Evolutionary conservation across 768 basidiomycete species (phyloP), one percentile per base, ranked within the genome.

Genomic region (Amanita exitialis): DNA sequence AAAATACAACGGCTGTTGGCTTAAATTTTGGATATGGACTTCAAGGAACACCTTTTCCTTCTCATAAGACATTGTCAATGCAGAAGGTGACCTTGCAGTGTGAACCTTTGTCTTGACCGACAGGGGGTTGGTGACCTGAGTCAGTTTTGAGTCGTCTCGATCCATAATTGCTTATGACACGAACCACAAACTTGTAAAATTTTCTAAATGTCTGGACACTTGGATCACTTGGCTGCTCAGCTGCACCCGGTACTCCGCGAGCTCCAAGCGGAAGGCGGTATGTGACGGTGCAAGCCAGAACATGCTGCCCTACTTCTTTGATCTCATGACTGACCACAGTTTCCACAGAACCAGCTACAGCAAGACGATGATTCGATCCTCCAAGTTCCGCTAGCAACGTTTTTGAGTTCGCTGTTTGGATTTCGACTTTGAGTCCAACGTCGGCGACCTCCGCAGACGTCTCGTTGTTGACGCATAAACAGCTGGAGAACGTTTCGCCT

Each of bases 61-160:
- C 57, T 90, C 84, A 2, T 64, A 42, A 2, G 75, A 64, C 5
- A 80, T 77, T 25, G 93, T 68, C 9, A 80, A 55, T 1, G 90
- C 83, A 18, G 86, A 78, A 0, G 90, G 84, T 0, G 88, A 83
- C 47, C 76, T 78, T 1, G 89, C 78, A 2, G 72, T 60, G 62
- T 96, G 90, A 0, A 95, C 90, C 64, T 94, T 94, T 12, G 93
- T 96, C 67, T 95, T 95, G 52, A 97, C 93, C 0, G 90, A 90
- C 12, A 97, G 70, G 1, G 94, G 94, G 57, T 95, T 94, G n/a
- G 83, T 86, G 21, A 93, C 91, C 90, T 95, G 57, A 4, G 5
- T 28, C 15, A n/a, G n/a, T 8, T 13, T 35, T 36, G 12, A 51
- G 50, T 16, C n/a, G n/a, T n/a, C n/a, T n/a, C 12, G 15, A 27